Percentiles rank a stretch among this genome's conserved stretches.
These are phyloP conservation scores for Pholiota molesta DNA, from an alignment of 768 basidiomycete genomes.

Conservation along the genomic window DNA sequence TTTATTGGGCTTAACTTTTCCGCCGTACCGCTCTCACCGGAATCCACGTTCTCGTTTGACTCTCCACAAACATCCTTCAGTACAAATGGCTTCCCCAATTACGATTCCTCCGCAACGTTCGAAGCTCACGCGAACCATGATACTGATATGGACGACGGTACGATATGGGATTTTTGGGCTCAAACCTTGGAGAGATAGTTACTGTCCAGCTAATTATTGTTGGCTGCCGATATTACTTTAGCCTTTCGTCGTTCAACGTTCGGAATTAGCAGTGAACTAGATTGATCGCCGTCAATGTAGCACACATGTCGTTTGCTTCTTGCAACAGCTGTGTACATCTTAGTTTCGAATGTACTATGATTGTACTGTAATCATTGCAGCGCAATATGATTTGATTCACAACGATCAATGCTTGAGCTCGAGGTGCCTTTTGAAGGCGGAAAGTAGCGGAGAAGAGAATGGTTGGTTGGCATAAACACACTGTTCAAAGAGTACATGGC, in stretches of 20 bases:
- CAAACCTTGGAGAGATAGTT: slow-evolving; percentile 11
- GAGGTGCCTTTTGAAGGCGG: too few relatives aligned
- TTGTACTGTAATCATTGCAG: neutral
- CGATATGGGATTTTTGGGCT: slow-evolving; percentile 17
- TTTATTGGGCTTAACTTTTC: slow-evolving; percentile 24
- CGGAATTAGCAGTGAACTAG: too few relatives aligned
- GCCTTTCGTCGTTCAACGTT: too few relatives aligned
- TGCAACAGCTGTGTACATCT: neutral
- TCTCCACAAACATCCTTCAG: neutral
- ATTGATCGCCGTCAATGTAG: neutral
- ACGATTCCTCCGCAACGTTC: neutral
- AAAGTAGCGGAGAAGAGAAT: too few relatives aligned
- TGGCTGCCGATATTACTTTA: too few relatives aligned
- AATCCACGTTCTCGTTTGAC: neutral
- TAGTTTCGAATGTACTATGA: neutral
- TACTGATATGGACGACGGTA: slow-evolving; percentile 17
- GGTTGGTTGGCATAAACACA: neutral
- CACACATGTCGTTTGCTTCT: neutral
- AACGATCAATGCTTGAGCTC: too few relatives aligned
- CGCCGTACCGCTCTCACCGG: slow-evolving; percentile 1
- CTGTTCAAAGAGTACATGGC: neutral
- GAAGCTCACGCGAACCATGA: neutral
- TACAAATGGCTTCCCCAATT: neutral
- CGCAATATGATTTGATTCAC: neutral
- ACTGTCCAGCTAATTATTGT: too few relatives aligned